These are phyloP conservation scores for Scorias spongiosa DNA, from an alignment of 2,329 filamentous ascomycete species.

Conservation along the genomic window DNA sequence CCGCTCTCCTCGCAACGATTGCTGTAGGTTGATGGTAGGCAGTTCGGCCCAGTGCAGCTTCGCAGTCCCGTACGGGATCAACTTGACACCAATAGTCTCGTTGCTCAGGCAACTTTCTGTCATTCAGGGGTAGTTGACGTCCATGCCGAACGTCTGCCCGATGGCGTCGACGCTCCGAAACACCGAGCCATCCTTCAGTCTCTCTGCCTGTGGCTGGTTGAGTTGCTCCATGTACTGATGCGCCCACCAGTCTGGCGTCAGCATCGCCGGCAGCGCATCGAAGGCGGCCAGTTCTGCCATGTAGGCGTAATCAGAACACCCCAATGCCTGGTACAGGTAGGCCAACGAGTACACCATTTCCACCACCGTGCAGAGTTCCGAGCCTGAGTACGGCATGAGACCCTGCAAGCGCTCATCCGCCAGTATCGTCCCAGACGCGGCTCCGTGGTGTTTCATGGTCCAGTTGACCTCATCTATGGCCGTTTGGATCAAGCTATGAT, in stretches of 20 bases:
- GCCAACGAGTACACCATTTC: slow-evolving; percentile 37
- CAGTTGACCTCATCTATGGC: slow-evolving; percentile 30
- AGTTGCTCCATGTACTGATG: slow-evolving; percentile 40
- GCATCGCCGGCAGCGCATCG: slow-evolving; percentile 38
- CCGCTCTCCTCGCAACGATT: too few relatives aligned
- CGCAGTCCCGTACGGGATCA: slow-evolving; percentile 23
- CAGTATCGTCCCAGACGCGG: slow-evolving; percentile 33
- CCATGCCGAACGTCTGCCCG: slow-evolving; percentile 36
- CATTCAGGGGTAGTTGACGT: slow-evolving; percentile 34
- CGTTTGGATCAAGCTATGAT: slow-evolving; percentile 27
- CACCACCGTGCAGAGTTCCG: slow-evolving; percentile 37
- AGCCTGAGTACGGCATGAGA: slow-evolving; percentile 27
- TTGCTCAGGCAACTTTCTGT: slow-evolving; percentile 17
- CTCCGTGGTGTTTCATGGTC: slow-evolving; percentile 34
- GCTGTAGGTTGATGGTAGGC: slow-evolving; percentile 11
- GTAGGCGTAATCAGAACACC: slow-evolving; percentile 34
- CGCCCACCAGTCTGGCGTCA: slow-evolving; percentile 40
- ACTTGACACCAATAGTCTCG: slow-evolving; percentile 9
- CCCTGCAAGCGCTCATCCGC: slow-evolving; percentile 36
- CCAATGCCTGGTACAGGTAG: slow-evolving; percentile 36
- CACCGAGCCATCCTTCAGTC: slow-evolving; percentile 29
- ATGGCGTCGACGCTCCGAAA: slow-evolving; percentile 30
- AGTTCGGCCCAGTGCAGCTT: slow-evolving; percentile 25
- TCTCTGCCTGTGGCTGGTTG: slow-evolving; percentile 37
- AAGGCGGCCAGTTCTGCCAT: slow-evolving; percentile 37